These are phyloP conservation scores for Pascua sp. DNA, from an alignment of 1,284 basidiomycete species.

Conservation along the genomic window DNA sequence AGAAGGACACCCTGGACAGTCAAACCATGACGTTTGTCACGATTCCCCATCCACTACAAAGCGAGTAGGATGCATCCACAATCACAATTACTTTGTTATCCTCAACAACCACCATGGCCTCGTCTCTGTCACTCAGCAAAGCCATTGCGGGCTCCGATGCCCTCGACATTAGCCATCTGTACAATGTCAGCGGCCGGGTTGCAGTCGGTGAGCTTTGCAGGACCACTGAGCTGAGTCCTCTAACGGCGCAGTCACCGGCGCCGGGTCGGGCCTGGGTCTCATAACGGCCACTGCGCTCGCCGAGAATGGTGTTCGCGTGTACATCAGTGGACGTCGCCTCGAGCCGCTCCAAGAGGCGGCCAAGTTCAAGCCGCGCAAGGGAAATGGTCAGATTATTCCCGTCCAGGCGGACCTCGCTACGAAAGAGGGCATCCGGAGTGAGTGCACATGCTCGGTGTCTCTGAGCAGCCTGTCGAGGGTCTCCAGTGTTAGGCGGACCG, in stretches of 20 bases:
- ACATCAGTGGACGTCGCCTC: slow-evolving; percentile 44
- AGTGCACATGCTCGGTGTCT: background rate
- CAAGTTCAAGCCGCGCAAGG: slow-evolving; percentile 4
- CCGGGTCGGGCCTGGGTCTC: slow-evolving; percentile 44
- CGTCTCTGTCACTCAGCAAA: too few species aligned
- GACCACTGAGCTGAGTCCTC: too few species aligned
- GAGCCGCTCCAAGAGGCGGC: slow-evolving; percentile 35
- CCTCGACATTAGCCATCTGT: slow-evolving; percentile 34
- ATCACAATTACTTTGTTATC: too few species aligned
- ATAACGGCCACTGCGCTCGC: slow-evolving; percentile 41
- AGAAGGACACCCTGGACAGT: too few species aligned
- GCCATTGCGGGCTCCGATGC: slow-evolving; percentile 16
- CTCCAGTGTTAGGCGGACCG: too few species aligned
- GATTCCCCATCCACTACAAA: too few species aligned
- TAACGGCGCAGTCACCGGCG: slow-evolving; percentile 35
- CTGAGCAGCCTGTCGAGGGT: too few species aligned
- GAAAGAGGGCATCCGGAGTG: slow-evolving; percentile 2
- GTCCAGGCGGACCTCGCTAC: background rate
- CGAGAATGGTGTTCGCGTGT: slow-evolving; percentile 43
- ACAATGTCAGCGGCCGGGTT: slow-evolving; percentile 42
- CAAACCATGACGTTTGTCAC: too few species aligned
- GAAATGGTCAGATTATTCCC: slow-evolving; percentile 18
- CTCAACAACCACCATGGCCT: too few species aligned
- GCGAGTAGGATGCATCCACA: too few species aligned
- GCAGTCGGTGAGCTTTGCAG: slow-evolving; percentile 34